A percentile compares a stretch with the other conserved stretches of the same genome.
These are phyloP conservation scores for Teratosphaeria destructans DNA, from an alignment of 2,329 filamentous ascomycete species.

Conservation along the genomic window DNA sequence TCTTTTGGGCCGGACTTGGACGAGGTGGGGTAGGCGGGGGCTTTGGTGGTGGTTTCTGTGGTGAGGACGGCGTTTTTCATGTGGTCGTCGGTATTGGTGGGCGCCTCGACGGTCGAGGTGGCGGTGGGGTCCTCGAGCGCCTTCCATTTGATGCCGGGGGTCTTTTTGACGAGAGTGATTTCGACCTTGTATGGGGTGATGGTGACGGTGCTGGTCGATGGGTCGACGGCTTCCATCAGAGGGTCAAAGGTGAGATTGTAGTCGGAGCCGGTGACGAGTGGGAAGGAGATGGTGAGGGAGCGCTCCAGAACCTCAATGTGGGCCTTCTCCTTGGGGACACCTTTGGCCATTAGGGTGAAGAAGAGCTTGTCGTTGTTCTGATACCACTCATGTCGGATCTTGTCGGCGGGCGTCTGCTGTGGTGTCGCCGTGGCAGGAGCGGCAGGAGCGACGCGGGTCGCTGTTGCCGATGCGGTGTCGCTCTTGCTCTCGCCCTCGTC, in stretches of 20 bases:
- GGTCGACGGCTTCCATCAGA: slow-evolving; percentile 56
- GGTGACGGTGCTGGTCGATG: slow-evolving; percentile 48
- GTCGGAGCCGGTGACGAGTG: slow-evolving; percentile 40
- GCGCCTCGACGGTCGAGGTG: background rate
- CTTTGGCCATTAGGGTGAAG: slow-evolving; percentile 56
- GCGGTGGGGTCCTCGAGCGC: slow-evolving; percentile 39
- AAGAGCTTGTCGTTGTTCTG: slow-evolving; percentile 51
- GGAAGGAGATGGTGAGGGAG: slow-evolving; percentile 50
- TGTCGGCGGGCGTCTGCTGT: slow-evolving; percentile 39
- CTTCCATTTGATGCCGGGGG: slow-evolving; percentile 57
- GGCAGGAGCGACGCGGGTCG: slow-evolving; percentile 3
- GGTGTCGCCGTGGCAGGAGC: slow-evolving; percentile 12
- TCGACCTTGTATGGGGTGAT: slow-evolving; percentile 74
- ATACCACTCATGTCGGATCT: slow-evolving; percentile 61
- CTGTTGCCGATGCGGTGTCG: background rate
- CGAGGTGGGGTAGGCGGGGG: slow-evolving; percentile 72
- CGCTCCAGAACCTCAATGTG: slow-evolving; percentile 39
- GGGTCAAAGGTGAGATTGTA: slow-evolving; percentile 56
- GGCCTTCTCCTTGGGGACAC: slow-evolving; percentile 47
- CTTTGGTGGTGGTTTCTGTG: slow-evolving; percentile 13
- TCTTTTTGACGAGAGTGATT: slow-evolving; percentile 58
- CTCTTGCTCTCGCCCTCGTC: background rate
- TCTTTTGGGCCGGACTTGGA: slow-evolving; percentile 75
- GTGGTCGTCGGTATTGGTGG: slow-evolving; percentile 2
- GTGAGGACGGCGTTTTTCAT: slow-evolving; percentile 13